A percentile compares a stretch with the other conserved stretches of the same genome.
These are phyloP conservation scores for Suhomyces panamericanus DNA, from an alignment of 1,139 yeast genomes.

Conservation along the genomic window DNA sequence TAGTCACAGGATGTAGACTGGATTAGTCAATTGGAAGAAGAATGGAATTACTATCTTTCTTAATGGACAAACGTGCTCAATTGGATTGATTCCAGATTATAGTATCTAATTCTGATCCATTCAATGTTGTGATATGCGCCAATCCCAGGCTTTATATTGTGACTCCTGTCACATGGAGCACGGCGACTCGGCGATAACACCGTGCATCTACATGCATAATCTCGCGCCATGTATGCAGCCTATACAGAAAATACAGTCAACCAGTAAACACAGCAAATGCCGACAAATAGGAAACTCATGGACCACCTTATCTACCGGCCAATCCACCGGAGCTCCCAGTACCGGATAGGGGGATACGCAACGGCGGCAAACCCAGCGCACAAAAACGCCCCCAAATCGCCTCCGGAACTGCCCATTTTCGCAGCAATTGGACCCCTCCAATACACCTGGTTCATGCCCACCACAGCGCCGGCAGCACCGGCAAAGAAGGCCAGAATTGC, in stretches of 20 bases:
- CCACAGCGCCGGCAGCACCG: constrained; percentile 33
- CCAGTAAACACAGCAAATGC: constrained; percentile 1
- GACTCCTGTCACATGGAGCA: neutral
- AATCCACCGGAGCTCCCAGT: constrained; percentile 19
- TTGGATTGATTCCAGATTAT: too few species aligned
- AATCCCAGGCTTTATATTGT: too few species aligned
- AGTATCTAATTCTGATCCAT: too few species aligned
- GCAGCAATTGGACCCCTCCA: constrained; percentile 32
- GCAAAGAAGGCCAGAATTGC: constrained; percentile 24
- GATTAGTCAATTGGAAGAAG: too few species aligned
- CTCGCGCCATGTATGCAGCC: neutral
- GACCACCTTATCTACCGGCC: constrained; percentile 8
- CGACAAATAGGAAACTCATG: neutral
- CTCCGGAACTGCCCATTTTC: constrained; percentile 23
- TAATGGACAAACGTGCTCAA: too few species aligned
- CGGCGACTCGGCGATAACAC: neutral
- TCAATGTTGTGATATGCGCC: too few species aligned
- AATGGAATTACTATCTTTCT: too few species aligned
- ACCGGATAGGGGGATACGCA: constrained; percentile 16
- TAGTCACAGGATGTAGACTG: too few species aligned
- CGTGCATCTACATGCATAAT: neutral
- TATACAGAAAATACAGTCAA: neutral
- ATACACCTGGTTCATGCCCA: constrained; percentile 37
- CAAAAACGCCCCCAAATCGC: constrained; percentile 14
- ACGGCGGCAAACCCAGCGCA: constrained; percentile 13